Evolutionary conservation across 345 rosid species (phyloP).

Genomic region (Populus davidiana): DNA sequence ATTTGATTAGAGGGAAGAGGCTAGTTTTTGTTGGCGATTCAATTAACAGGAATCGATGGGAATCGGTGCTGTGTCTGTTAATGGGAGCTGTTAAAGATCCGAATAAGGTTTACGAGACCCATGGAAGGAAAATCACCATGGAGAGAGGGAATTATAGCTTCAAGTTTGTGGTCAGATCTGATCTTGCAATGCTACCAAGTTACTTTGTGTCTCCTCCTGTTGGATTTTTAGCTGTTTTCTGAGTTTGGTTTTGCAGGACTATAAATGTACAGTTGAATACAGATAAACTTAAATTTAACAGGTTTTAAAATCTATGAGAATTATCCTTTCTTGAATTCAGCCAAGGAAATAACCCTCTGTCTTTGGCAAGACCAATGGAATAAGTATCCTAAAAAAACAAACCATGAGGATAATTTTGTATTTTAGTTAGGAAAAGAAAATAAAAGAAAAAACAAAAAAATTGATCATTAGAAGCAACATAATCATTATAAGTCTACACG

Average conservation of each 20-base stretch:
- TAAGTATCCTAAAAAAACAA: no score
- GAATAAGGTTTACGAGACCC: slow-evolving; percentile 80
- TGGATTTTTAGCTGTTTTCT: background rate
- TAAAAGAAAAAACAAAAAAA: no score
- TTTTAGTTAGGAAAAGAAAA: fast-evolving
- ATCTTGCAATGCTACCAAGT: background rate
- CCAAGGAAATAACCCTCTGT: no score
- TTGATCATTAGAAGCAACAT: fast-evolving
- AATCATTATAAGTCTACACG: fast-evolving
- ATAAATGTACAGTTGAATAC: slow-evolving; percentile 75
- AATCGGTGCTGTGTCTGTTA: slow-evolving; percentile 86
- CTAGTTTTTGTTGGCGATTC: slow-evolving; percentile 95
- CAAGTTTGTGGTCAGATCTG: slow-evolving; percentile 59
- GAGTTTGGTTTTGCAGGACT: slow-evolving; percentile 55
- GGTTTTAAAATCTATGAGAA: no score
- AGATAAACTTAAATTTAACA: no score
- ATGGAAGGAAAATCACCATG: slow-evolving; percentile 71
- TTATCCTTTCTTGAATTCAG: no score
- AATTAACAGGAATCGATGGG: slow-evolving; percentile 94
- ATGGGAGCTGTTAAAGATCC: slow-evolving; percentile 70
- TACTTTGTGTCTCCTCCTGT: background rate
- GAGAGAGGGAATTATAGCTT: slow-evolving; percentile 84
- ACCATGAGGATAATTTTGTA: no score
- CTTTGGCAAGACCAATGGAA: no score
- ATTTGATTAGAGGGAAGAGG: slow-evolving; percentile 73